Conservation (phyloP, 495 filamentous ascomycete species). For the Clavariopsis aquatica region DNA sequence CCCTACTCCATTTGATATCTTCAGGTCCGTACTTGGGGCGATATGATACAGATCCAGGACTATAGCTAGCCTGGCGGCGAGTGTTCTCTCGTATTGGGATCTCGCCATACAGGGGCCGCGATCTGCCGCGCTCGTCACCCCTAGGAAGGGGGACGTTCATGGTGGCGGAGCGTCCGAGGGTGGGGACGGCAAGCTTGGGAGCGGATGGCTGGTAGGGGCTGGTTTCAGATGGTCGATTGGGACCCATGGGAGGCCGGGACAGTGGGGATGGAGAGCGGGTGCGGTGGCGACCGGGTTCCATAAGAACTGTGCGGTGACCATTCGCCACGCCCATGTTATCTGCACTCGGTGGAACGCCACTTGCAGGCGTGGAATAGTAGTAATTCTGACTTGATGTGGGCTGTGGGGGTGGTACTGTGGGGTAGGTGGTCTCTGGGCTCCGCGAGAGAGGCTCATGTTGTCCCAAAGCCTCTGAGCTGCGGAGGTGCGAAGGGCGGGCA, state of each 20-base stretch:
- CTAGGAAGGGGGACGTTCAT: slow-evolving; percentile 14
- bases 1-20: slow-evolving; percentile 26
- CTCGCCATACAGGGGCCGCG: slow-evolving; percentile 25
- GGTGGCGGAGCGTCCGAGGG: slow-evolving; percentile 33
- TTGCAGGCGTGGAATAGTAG: slow-evolving; percentile 23
- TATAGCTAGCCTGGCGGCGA: slow-evolving; percentile 22
- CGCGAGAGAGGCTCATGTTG: slow-evolving; percentile 29
- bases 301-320: slow-evolving; percentile 35
- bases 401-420: slow-evolving; percentile 16
- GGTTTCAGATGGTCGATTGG: slow-evolving; percentile 13
- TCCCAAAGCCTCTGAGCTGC: slow-evolving; percentile 24
- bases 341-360: slow-evolving; percentile 16
- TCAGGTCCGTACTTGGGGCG: slow-evolving; percentile 18
- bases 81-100: slow-evolving; percentile 10
- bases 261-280: slow-evolving; percentile 32
- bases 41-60: slow-evolving; percentile 22
- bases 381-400: slow-evolving; percentile 20
- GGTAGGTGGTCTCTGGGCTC: slow-evolving; percentile 24
- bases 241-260: slow-evolving; percentile 25
- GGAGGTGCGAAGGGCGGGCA: slow-evolving; percentile 22
- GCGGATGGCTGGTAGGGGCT: neutral
- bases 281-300: slow-evolving; percentile 31
- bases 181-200: slow-evolving; percentile 7
- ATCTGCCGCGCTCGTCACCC: slow-evolving; percentile 22
- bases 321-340: slow-evolving; percentile 28